phyloP scores from a whole-genome alignment of 1,284 basidiomycete genomes.

The Trametes hirsuta region DNA sequence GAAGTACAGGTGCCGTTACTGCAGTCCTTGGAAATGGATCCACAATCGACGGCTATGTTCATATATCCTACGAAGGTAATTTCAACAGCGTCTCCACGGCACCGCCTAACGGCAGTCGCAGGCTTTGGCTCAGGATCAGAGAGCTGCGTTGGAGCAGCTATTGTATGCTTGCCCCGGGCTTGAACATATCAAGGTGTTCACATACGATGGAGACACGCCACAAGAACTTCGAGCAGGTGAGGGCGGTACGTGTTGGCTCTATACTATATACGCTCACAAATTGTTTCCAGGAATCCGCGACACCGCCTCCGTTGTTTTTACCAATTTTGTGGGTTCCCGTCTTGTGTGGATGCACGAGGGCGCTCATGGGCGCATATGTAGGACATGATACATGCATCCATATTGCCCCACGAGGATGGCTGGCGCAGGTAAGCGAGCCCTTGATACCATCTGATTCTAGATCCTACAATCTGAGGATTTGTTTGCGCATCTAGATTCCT shows the following conservation, averaged over 20 bases:
- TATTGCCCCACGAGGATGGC: conserved; percentile 82
- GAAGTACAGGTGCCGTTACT: conserved; percentile 71
- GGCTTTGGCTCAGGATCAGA: conserved; percentile 92
- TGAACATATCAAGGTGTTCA: conserved; percentile 69
- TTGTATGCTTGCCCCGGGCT: conserved; percentile 65
- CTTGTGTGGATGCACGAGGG: neutral
- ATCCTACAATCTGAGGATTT: neutral
- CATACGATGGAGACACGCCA: conserved; percentile 90
- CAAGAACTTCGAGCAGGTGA: conserved; percentile 62
- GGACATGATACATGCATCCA: conserved; percentile 89
- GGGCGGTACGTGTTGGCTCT: conserved; percentile 11
- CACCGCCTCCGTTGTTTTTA: conserved; percentile 71
- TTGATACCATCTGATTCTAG: neutral
- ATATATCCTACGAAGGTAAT: conserved; percentile 88
- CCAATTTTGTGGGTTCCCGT: conserved; percentile 65
- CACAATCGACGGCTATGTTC: conserved; percentile 74
- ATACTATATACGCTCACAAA: neutral
- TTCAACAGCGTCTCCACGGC: neutral
- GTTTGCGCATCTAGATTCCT: conserved; percentile 54
- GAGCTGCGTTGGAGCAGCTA: conserved; percentile 67
- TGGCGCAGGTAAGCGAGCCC: conserved; percentile 69
- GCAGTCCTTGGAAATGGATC: conserved; percentile 66
- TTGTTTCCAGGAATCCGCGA: conserved; percentile 58
- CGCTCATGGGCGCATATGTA: conserved; percentile 37
- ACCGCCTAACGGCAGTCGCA: conserved; percentile 31